Base-by-base conservation (phyloP, 176 grass and related monocot genomes). In the Poa annua region DNA sequence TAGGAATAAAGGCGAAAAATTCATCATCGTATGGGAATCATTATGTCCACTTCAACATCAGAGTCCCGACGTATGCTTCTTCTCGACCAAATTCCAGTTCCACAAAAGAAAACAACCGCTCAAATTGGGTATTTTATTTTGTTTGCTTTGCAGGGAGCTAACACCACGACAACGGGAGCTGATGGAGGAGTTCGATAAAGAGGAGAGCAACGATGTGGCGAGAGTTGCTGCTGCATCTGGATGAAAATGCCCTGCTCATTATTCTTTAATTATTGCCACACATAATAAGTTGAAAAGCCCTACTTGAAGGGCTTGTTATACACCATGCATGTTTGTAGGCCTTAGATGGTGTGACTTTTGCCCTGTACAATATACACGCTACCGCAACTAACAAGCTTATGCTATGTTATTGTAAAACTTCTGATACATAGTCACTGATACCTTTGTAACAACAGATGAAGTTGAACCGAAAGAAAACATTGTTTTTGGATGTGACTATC, bases 1-100 rank as follows among this genome's bases (percentile, higher is more conserved):
- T 89, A 97, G 94, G 94, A 86, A 94, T 97, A 91, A 97, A 97
- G 83, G 51, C 78, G 3, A 94, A 75, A 68, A 92, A 87, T 44
- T 92, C 89, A 14, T 25, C 89, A 1, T 50, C 76, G 6, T 92
- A 90, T 7, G 94, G 94, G 67, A 90, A 97, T 70, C 94, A 97
- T 36, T 97, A 94, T 76, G 86, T 97, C 25, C 92, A 97, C 83
- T 97, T 97, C 85, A 90, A 87, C 36, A 79, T 97, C 59, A 89
- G 83, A 77, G 82, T 97, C 71, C 94, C 92, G 62, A 85, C 81
- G 94, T 94, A 88, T 45, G 89, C 63, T 78, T 36, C 49, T 49
- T 66, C 8, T 89, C 57, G 5, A 53, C 56, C 32, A 41, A 61
- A 57, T n/a, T 63, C 21, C 12, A 17, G 25, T 85, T 66, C 17